Evolutionary conservation across 2,329 filamentous ascomycete species (phyloP), one percentile per base, ranked within the genome.

Genomic region (Penicillium sumatraense): DNA sequence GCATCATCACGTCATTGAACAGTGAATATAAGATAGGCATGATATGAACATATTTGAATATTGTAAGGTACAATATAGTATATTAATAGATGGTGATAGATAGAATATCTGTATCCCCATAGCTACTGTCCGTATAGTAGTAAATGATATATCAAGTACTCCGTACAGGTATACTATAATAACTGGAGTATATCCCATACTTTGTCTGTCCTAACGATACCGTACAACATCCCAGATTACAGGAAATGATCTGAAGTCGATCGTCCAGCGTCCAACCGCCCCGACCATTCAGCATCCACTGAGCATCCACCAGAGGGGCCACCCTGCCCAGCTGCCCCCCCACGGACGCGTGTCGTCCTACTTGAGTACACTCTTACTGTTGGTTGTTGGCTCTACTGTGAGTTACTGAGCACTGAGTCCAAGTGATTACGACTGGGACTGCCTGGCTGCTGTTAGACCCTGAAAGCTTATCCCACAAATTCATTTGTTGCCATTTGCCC

Each of bases 301-400:
- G 53, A 63, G 46, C 45, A 51, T 10, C 23, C 36, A 38, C 26
- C 42, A 21, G 46, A 51, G 57, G 58, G 50, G 55, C 44, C 44
- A 46, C 51, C 27, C 53, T 56, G 54, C 51, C 57, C 61, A 55
- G n/a, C 36, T 11, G 33, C 33, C 29, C 31, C 58, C 38, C 60
- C 63, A 65, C 60, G 11, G 60, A 65, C 62, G 63, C 62, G 62
- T 61, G 62, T 63, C 62, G 58, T 49, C 21, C 27, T 11, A n/a
- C 44, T n/a, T n/a, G n/a, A n/a, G n/a, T n/a, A 23, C n/a, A 23
- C 6, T 24, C 13, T n/a, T n/a, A n/a, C n/a, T n/a, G n/a, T n/a
- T n/a, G n/a, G n/a, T n/a, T n/a, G n/a, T n/a, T n/a, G n/a, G n/a
- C n/a, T n/a, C n/a, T n/a, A n/a, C n/a, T n/a, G n/a, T n/a, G n/a